Evolutionary conservation across 768 basidiomycete genomes (phyloP), one percentile per base, ranked within the genome.

Genomic region (Chalciporus pseudorubinellus): DNA sequence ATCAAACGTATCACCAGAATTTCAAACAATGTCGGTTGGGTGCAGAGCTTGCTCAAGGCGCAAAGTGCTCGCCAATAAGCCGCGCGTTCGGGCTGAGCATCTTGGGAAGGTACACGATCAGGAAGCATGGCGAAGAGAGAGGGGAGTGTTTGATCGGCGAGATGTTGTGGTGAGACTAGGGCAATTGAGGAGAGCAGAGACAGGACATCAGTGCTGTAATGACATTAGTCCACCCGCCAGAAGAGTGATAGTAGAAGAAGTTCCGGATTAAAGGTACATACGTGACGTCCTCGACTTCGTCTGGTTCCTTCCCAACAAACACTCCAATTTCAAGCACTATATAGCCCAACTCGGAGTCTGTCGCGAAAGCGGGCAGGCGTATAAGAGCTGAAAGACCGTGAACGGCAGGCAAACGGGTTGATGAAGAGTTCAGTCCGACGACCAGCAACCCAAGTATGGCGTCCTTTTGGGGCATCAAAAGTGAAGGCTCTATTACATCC

Each of bases 21-120:
- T 62, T 92, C 91, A 67, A 95, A 98, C n/a, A 98, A 77, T 13
- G 81, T 74, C 0, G 85, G 77, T 36, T 85, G 83, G 9, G 80
- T 61, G 65, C 91, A 97, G 12, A 99, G 77, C 13, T 75, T 78
- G 46, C 81, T 79, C 40, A 98, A 77, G 13, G 84, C 79, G 11
- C 76, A 73, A 48, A 98, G 78, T 34, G 79, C 77, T 33, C 80
- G 79, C 76, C 88, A 86, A 59, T 80, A 87, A 46, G 77, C 77
- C 16, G 75, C 72, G n/a, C 89, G 82, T 34, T 82, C 81, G 3
- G 68, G 57, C 3, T 70, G 68, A 12, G 80, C 83, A 6, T 81
- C 75, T 18, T 79, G 70, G 1, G 72, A 31, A 4, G 91, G 86
- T 7, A 86, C 78, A 20, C 58, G 53, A 46, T 88, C 85, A 2